phyloP scores from a whole-genome alignment of 129 eudicot genomes.

The Artemisia argyi region DNA sequence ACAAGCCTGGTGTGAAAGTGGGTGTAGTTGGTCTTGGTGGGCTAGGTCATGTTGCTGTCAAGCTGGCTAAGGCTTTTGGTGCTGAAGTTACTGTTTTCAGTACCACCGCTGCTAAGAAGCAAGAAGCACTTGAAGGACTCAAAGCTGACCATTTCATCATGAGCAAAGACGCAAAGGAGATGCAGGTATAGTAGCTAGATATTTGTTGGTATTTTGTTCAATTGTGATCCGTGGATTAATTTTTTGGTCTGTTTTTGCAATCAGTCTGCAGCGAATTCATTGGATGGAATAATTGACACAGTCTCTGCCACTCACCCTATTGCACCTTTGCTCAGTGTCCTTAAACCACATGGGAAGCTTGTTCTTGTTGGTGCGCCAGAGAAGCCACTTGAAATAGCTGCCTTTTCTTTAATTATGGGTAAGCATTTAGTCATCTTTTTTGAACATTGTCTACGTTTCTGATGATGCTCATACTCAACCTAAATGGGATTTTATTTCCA shows the following conservation, averaged over 20 bases:
- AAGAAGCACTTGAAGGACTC: too few species aligned
- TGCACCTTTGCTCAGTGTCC: not conserved
- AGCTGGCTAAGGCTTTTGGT: too few species aligned
- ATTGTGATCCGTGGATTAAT: not conserved
- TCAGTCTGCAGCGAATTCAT: not conserved
- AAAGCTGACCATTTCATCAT: too few species aligned
- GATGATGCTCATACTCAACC: not conserved
- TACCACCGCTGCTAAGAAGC: too few species aligned
- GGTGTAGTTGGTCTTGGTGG: too few species aligned
- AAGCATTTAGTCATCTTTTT: not conserved
- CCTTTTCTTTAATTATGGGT: constrained; percentile 42
- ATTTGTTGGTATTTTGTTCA: too few species aligned
- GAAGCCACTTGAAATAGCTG: constrained; percentile 47
- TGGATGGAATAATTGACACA: not conserved
- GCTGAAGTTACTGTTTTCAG: too few species aligned
- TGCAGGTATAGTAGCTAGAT: constrained; percentile 24
- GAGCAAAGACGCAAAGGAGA: constrained; percentile 34
- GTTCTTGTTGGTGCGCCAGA: constrained; percentile 54
- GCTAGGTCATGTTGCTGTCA: too few species aligned
- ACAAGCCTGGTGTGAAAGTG: too few species aligned
- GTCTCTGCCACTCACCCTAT: not conserved
- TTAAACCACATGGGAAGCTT: constrained; percentile 25
- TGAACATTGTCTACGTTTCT: not conserved
- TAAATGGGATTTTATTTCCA: constrained; percentile 3
- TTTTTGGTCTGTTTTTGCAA: too few species aligned